Evolutionary conservation across 345 rosid species (phyloP).

Genomic region (Ricinus communis): DNA sequence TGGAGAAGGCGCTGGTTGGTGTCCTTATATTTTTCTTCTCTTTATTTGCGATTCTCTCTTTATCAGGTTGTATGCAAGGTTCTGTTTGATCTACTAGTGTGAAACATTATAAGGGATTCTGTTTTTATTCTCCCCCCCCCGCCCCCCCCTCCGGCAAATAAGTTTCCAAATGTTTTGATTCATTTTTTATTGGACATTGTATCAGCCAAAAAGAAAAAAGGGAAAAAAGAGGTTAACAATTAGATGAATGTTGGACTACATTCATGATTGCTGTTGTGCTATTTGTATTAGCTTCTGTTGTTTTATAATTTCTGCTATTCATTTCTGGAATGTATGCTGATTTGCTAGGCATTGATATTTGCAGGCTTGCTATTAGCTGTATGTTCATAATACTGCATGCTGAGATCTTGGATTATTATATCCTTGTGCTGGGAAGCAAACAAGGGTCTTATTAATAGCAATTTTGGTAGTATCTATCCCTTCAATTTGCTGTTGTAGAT

Average conservation of each 20-base stretch:
- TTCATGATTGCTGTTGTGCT: not conserved
- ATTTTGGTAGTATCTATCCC: slow-evolving; percentile 15
- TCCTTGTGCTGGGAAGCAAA: slow-evolving; percentile 8
- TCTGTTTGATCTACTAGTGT: slow-evolving; percentile 43
- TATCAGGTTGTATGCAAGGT: slow-evolving; percentile 47
- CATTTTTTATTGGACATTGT: slow-evolving; percentile 31
- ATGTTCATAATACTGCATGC: not conserved
- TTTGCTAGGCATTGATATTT: not conserved
- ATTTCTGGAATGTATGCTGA: not conserved
- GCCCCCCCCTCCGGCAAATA: slow-evolving; percentile 47
- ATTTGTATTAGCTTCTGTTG: not conserved
- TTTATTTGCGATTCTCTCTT: slow-evolving; percentile 36
- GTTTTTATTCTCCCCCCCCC: slow-evolving; percentile 33
- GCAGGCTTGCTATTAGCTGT: not conserved
- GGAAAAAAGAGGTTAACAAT: slow-evolving; percentile 3
- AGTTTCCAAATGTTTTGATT: slow-evolving; percentile 34
- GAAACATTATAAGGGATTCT: slow-evolving; percentile 39
- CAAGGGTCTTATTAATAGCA: slow-evolving; percentile 20
- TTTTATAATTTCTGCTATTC: not conserved
- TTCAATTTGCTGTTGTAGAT: slow-evolving; percentile 3
- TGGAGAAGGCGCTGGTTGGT: slow-evolving; percentile 37
- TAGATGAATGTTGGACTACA: slow-evolving; percentile 12
- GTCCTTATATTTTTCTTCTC: slow-evolving; percentile 23
- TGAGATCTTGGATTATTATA: not conserved
- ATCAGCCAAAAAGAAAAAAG: no score